These are phyloP conservation scores for Colletotrichum sp. DNA, from an alignment of 2,329 filamentous ascomycete species.

Conservation along the genomic window DNA sequence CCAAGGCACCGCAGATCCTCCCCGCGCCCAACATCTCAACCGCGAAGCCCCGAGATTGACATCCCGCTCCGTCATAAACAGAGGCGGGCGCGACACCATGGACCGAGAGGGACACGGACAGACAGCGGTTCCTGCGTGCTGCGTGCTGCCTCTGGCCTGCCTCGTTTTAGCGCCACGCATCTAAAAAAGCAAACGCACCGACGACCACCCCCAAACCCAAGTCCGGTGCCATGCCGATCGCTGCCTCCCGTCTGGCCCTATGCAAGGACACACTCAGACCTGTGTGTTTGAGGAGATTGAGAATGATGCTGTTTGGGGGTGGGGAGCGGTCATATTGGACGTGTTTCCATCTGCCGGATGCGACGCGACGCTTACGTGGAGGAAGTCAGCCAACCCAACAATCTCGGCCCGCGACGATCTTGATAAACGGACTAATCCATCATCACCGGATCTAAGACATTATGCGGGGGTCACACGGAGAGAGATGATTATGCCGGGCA, in stretches of 20 bases:
- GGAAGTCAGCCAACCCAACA: background rate
- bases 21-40: background rate
- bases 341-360: background rate
- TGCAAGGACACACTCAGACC: background rate
- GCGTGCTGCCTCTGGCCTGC: background rate
- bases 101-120: slow-evolving; percentile 3
- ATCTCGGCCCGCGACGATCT: background rate
- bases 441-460: background rate
- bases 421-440: background rate
- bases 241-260: background rate
- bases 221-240: background rate
- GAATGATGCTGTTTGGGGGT: background rate
- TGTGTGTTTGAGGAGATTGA: background rate
- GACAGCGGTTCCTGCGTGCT: background rate
- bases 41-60: background rate
- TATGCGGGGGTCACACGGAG: background rate
- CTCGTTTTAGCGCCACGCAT: background rate
- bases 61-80: background rate
- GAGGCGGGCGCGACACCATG: background rate
- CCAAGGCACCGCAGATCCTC: background rate
- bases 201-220: background rate
- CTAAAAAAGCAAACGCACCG: background rate
- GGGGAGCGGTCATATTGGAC: background rate
- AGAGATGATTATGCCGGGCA: background rate
- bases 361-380: background rate